Conservation (phyloP, 2,329 filamentous ascomycete genomes). For the Neonectria sp. region DNA sequence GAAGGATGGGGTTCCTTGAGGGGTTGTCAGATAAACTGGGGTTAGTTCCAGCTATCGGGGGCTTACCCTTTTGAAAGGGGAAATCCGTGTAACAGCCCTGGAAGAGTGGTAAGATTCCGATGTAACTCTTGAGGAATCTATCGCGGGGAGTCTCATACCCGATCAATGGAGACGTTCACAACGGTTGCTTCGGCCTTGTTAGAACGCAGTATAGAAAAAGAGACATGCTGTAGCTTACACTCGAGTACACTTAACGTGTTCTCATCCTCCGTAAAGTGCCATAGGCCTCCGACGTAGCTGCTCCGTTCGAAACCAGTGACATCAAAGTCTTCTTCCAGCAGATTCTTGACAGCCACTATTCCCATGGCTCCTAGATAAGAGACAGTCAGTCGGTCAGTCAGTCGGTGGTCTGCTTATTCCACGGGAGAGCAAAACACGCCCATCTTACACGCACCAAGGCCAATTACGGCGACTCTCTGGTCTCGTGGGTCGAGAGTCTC, state of each 20-base stretch:
- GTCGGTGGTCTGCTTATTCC: neutral
- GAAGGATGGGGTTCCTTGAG: conserved; percentile 39
- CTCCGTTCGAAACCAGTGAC: conserved; percentile 61
- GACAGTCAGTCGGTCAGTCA: neutral
- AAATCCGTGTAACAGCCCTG: conserved; percentile 57
- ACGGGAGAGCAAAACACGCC: neutral
- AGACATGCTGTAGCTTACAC: conserved; percentile 44
- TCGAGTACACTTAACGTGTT: conserved; percentile 53
- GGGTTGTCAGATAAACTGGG: conserved; percentile 13
- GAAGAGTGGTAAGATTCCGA: conserved; percentile 22
- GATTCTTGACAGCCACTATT: conserved; percentile 58
- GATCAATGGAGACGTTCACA: conserved; percentile 44
- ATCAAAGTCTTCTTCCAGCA: conserved; percentile 61
- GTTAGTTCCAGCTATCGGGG: conserved; percentile 18
- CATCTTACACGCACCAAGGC: conserved; percentile 29
- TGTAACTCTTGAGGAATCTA: neutral
- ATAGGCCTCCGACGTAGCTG: conserved; percentile 59
- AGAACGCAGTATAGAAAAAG: neutral
- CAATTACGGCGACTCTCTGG: conserved; percentile 35
- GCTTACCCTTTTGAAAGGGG: conserved; percentile 49
- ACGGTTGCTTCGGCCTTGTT: conserved; percentile 40
- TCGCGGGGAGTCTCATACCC: conserved; percentile 28
- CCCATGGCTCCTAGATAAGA: conserved; percentile 53
- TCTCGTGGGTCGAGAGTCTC: conserved; percentile 24
- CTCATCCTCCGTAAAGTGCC: conserved; percentile 56